These are phyloP conservation scores for Didymellaceae sp. DNA, from an alignment of 2,329 filamentous ascomycete species.

Conservation along the genomic window DNA sequence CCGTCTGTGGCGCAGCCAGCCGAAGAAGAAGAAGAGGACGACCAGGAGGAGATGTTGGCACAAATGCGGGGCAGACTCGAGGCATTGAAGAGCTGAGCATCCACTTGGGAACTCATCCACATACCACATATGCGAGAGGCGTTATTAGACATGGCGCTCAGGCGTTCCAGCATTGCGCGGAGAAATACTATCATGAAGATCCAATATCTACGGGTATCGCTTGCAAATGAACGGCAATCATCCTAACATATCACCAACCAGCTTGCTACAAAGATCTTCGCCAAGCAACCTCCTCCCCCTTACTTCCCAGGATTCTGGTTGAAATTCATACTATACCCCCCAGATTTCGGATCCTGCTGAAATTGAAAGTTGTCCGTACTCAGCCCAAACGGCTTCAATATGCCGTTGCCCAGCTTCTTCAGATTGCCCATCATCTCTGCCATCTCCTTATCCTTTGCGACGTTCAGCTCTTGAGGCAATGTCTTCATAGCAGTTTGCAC, in stretches of 20 bases:
- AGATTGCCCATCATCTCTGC: slow-evolving; percentile 98
- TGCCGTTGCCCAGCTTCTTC: slow-evolving; percentile 88
- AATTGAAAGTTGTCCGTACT: slow-evolving; percentile 96
- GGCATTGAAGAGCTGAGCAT: slow-evolving; percentile 81
- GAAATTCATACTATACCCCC: slow-evolving; percentile 95
- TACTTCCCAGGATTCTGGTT: slow-evolving; percentile 51
- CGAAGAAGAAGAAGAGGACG: slow-evolving; percentile 80
- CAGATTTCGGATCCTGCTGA: slow-evolving; percentile 85
- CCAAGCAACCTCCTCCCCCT: neutral
- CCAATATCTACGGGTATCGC: slow-evolving; percentile 9
- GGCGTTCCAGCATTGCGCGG: slow-evolving; percentile 1
- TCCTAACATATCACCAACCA: neutral
- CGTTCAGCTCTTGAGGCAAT: slow-evolving; percentile 73
- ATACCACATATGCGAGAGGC: neutral
- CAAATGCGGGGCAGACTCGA: slow-evolving; percentile 93
- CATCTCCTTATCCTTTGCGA: slow-evolving; percentile 85
- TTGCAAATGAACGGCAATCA: neutral
- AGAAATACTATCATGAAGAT: neutral
- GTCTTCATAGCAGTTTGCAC: slow-evolving; percentile 70
- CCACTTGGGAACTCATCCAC: neutral
- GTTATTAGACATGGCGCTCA: neutral
- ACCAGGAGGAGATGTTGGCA: slow-evolving; percentile 87
- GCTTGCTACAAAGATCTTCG: neutral
- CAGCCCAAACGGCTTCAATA: slow-evolving; percentile 90
- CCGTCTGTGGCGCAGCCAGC: slow-evolving; percentile 63